These are phyloP conservation scores for Viola odorata DNA, from an alignment of 345 rosid genomes.

Conservation along the genomic window DNA sequence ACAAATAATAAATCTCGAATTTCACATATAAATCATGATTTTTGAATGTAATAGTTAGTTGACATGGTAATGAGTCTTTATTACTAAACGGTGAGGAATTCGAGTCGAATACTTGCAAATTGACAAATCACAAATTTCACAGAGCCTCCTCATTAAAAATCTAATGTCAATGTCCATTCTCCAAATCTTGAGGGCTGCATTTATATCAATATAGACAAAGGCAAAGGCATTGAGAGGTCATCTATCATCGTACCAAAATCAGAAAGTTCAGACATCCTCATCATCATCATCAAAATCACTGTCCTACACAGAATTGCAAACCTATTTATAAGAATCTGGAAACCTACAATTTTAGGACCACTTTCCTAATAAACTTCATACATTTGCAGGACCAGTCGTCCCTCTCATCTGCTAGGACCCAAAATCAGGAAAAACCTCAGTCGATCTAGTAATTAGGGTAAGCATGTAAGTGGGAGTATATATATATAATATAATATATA, in stretches of 20 bases:
- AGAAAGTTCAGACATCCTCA: neutral
- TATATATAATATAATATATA: too few species aligned
- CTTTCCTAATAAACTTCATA: neutral
- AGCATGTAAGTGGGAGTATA: too few species aligned
- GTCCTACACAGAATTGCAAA: neutral
- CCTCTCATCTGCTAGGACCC: too few species aligned
- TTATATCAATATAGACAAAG: conserved; percentile 14
- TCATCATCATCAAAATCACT: neutral
- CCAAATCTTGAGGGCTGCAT: neutral
- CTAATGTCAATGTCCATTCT: conserved; percentile 1
- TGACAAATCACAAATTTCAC: conserved; percentile 1
- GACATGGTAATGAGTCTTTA: neutral
- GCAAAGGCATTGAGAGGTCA: neutral
- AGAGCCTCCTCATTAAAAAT: neutral
- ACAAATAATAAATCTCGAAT: neutral
- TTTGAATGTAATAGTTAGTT: neutral
- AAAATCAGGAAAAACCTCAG: too few species aligned
- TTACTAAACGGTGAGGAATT: too few species aligned
- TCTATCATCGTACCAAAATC: neutral
- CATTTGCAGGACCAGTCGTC: neutral
- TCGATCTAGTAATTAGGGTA: too few species aligned
- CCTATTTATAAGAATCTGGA: neutral
- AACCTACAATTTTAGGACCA: neutral
- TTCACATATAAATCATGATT: neutral
- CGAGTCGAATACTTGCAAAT: too few species aligned